Evolutionary conservation across 2,329 filamentous ascomycete species (phyloP).

Genomic region (Penicillium aurantiogriseum): DNA sequence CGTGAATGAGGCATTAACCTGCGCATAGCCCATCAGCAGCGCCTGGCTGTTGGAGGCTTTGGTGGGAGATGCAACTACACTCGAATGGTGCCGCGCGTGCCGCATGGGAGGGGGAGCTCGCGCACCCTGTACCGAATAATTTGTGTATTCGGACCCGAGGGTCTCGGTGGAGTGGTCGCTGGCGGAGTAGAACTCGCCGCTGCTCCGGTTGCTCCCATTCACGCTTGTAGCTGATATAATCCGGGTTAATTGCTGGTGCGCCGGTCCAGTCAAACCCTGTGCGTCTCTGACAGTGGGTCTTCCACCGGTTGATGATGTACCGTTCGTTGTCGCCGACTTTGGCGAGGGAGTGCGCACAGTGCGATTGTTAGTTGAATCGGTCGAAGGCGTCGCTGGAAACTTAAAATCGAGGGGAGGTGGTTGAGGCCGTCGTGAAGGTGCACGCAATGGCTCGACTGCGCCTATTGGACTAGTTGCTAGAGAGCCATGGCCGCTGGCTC

Average conservation of each 20-base stretch:
- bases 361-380: conserved; percentile 27
- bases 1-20: conserved; percentile 87
- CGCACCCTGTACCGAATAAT: conserved; percentile 50
- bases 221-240: conserved; percentile 77
- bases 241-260: conserved; percentile 52
- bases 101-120: conserved; percentile 44
- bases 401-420: conserved; percentile 52
- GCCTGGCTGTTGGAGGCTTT: conserved; percentile 55
- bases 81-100: conserved; percentile 48
- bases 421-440: conserved; percentile 39
- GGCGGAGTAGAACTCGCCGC: conserved; percentile 89
- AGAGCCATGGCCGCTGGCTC: conserved; percentile 25
- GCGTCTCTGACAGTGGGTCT: conserved; percentile 27
- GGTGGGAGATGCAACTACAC: conserved; percentile 29
- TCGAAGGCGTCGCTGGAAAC: conserved; percentile 51
- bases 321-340: conserved; percentile 29
- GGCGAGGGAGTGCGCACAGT: conserved; percentile 31
- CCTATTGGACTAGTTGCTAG: conserved; percentile 34
- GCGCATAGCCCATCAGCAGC: conserved; percentile 97
- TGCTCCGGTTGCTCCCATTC: conserved; percentile 79
- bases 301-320: conserved; percentile 11
- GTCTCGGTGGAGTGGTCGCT: conserved; percentile 97
- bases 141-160: conserved; percentile 78
- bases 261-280: conserved; percentile 27
- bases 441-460: conserved; percentile 41